Base-by-base conservation (phyloP, 495 filamentous ascomycete species). In the Penicillium herquei region DNA sequence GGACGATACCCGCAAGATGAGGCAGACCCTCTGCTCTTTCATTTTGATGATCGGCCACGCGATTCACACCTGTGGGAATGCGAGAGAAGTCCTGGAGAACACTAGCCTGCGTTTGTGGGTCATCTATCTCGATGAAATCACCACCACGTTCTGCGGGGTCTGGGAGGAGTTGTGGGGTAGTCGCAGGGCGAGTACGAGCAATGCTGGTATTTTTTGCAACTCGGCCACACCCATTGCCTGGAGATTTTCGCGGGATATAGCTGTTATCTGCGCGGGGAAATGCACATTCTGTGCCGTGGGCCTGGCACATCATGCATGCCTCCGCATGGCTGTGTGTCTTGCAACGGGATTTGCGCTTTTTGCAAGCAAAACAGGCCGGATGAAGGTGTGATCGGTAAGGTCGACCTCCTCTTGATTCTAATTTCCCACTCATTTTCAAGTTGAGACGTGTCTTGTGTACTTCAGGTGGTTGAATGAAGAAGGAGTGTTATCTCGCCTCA, bases 291-390 rank as follows among this genome's bases (percentile, higher is more conserved):
- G 67, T 69, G 14, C 64, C 67, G 37, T 69, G 62, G 7, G 42
- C 61, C n/a, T 59, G 58, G 34, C 67, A 69, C 57, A 62, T 64
- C 1, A 61, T 49, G 39, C 67, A 69, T 49, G 35, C 43, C 9
- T 31, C 26, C 14, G 55, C 51, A 8, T 54, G 21, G 14, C 41
- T 45, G 48, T 18, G 40, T 5, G 55, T 63, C 26, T 51, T 64
- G 43, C 64, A 69, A 14, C 64, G 56, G 0, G 67, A 69, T 35
- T 69, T 69, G 52, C 67, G 67, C 42, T 62, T 63, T 18, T 50
- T 55, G 56, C 67, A 69, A 35, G 61, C 18, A 2, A 61, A 31
- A 35, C 67, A 69, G 16, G 67, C 67, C 8, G 67, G 67, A 26
- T 51, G 49, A 0, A 61, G 12, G 31, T 67, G 67, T 13, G 64